A percentile compares a stretch with the other conserved stretches of the same genome.
Conservation (phyloP, 164 flowering plant species). For the Stephania cephalantha region DNA sequence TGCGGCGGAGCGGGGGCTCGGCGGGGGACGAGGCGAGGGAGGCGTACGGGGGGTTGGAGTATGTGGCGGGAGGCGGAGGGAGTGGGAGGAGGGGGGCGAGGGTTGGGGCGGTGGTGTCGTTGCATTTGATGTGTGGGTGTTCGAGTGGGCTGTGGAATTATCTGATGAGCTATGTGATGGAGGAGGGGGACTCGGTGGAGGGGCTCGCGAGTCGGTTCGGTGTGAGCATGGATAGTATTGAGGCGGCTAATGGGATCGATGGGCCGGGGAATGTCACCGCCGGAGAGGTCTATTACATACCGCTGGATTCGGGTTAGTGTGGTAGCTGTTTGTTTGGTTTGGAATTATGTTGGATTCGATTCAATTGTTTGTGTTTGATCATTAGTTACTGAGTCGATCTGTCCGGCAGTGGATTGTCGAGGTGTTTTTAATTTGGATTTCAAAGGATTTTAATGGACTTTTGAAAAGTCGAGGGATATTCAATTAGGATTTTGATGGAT, state of each 20-base stretch:
- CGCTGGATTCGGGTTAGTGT: slow-evolving; percentile 69
- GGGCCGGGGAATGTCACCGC: slow-evolving; percentile 67
- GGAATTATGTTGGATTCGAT: too few species aligned
- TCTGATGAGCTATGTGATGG: slow-evolving; percentile 80
- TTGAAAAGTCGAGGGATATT: too few species aligned
- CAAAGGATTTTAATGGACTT: too few species aligned
- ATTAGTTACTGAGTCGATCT: too few species aligned
- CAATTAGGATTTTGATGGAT: too few species aligned
- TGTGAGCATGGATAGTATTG: slow-evolving; percentile 91
- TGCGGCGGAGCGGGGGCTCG: slow-evolving; percentile 39
- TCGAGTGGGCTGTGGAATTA: slow-evolving; percentile 94
- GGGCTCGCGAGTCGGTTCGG: slow-evolving; percentile 88
- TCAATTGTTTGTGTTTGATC: too few species aligned
- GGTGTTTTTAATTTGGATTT: too few species aligned
- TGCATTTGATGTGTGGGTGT: slow-evolving; percentile 81
- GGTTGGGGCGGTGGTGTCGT: slow-evolving; percentile 60
- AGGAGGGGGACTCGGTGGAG: slow-evolving; percentile 60
- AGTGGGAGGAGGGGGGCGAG: slow-evolving; percentile 42
- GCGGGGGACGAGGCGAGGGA: slow-evolving; percentile 44
- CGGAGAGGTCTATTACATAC: slow-evolving; percentile 68
- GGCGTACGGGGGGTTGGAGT: slow-evolving; percentile 61
- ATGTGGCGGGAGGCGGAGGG: slow-evolving; percentile 19
- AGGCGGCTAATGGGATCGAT: slow-evolving; percentile 58
- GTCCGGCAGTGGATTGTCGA: too few species aligned
- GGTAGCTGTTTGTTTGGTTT: not conserved